These are phyloP conservation scores for Acephala macrosclerotiorum DNA, from an alignment of 2,329 filamentous ascomycete species.

Conservation along the genomic window DNA sequence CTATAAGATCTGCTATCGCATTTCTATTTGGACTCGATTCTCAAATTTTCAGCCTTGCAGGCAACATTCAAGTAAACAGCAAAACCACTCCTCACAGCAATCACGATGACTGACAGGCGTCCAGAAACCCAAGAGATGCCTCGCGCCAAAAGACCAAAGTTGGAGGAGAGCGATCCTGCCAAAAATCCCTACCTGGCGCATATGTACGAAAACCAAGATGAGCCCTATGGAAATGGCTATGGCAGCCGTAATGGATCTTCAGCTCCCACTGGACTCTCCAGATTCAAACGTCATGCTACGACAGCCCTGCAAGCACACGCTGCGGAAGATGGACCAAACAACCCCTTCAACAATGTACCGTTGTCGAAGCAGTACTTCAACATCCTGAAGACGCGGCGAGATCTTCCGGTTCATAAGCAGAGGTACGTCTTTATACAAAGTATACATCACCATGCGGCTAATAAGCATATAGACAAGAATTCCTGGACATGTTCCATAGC, in stretches of 20 bases:
- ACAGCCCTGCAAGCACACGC: slow-evolving; percentile 76
- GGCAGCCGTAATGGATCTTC: slow-evolving; percentile 36
- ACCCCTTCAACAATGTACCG: slow-evolving; percentile 82
- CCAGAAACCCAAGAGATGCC: slow-evolving; percentile 55
- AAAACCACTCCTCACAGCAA: slow-evolving; percentile 31
- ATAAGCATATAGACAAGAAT: slow-evolving; percentile 73
- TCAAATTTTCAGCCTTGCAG: slow-evolving; percentile 34
- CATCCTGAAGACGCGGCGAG: slow-evolving; percentile 83
- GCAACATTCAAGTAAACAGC: slow-evolving; percentile 37
- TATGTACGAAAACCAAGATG: slow-evolving; percentile 67
- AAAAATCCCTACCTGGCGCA: slow-evolving; percentile 93
- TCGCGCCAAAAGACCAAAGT: slow-evolving; percentile 55
- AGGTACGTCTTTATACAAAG: slow-evolving; percentile 58
- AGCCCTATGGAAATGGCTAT: slow-evolving; percentile 44
- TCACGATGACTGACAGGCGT: slow-evolving; percentile 63
- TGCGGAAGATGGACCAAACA: slow-evolving; percentile 81
- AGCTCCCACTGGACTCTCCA: slow-evolving; percentile 61
- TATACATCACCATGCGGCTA: slow-evolving; percentile 22
- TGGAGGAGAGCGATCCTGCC: slow-evolving; percentile 54
- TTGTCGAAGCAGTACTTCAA: slow-evolving; percentile 88
- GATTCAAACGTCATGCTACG: slow-evolving; percentile 79
- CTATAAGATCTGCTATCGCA: neutral
- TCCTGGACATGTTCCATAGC: slow-evolving; percentile 89
- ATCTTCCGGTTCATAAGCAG: slow-evolving; percentile 91
- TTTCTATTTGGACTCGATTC: slow-evolving; percentile 17